Conservation (phyloP, 2,329 filamentous ascomycete species). For the Setomelanomma holmii region DNA sequence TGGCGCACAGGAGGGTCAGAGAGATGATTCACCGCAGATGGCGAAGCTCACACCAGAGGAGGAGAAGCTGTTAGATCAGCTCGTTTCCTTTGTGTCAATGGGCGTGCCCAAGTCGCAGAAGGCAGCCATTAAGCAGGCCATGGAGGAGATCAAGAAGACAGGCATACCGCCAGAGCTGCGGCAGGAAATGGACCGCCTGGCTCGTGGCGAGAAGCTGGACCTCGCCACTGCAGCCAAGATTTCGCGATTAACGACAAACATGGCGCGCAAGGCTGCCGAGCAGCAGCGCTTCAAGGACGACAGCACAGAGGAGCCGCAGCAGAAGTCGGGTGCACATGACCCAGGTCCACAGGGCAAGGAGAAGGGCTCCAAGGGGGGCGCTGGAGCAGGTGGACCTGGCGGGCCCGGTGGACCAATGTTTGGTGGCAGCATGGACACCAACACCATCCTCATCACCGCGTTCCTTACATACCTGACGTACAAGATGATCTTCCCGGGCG, state of each 20-base stretch:
- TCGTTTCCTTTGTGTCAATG: slow-evolving; percentile 64
- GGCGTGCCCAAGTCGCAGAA: slow-evolving; percentile 69
- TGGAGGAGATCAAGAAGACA: slow-evolving; percentile 69
- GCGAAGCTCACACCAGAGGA: slow-evolving; percentile 62
- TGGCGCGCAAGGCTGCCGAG: slow-evolving; percentile 61
- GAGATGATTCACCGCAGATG: slow-evolving; percentile 52
- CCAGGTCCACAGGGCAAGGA: slow-evolving; percentile 51
- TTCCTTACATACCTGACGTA: slow-evolving; percentile 67
- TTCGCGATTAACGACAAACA: slow-evolving; percentile 62
- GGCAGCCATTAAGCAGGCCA: slow-evolving; percentile 64
- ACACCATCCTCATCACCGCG: slow-evolving; percentile 63
- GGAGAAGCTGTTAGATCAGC: slow-evolving; percentile 63
- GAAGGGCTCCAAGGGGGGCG: slow-evolving; percentile 33
- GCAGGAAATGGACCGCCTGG: slow-evolving; percentile 65
- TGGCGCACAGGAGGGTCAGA: slow-evolving; percentile 43
- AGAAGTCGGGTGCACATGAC: slow-evolving; percentile 55
- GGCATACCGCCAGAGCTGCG: slow-evolving; percentile 75
- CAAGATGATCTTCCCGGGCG: slow-evolving; percentile 69
- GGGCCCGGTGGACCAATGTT: slow-evolving; percentile 16
- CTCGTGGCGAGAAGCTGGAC: slow-evolving; percentile 57
- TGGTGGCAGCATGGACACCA: slow-evolving; percentile 57
- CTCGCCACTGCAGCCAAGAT: slow-evolving; percentile 67
- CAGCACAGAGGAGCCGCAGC: slow-evolving; percentile 40
- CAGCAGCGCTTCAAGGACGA: slow-evolving; percentile 34
- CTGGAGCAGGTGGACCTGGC: slow-evolving; percentile 26